phyloP scores from a whole-genome alignment of 257 asterid species.

The Primulina tabacum region DNA sequence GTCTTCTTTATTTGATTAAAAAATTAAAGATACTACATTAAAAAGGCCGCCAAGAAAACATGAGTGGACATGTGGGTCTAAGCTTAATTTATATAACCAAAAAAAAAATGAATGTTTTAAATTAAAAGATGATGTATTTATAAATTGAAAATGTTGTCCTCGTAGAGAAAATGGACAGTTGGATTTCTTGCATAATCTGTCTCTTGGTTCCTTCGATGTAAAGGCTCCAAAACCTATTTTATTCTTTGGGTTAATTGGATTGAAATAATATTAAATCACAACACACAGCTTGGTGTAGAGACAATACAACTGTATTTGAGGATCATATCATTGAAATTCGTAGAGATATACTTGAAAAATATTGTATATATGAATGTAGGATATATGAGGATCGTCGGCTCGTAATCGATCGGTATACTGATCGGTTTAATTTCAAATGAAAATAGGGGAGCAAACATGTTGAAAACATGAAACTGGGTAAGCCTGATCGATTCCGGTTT shows the following conservation, averaged over 20 bases:
- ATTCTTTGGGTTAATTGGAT: background rate
- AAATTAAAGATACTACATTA: background rate
- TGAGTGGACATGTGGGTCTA: constrained; percentile 2
- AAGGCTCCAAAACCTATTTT: background rate
- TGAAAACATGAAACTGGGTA: no score
- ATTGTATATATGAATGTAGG: no score
- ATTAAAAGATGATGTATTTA: background rate
- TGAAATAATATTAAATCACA: background rate
- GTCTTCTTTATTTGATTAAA: no score
- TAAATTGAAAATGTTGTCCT: background rate
- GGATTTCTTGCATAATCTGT: background rate
- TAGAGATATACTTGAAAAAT: background rate
- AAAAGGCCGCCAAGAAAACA: constrained; percentile 9
- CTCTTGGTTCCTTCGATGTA: background rate
- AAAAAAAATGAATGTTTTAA: background rate
- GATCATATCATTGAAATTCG: background rate
- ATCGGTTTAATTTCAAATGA: no score
- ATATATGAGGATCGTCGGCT: no score
- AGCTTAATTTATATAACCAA: background rate
- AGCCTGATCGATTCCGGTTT: no score
- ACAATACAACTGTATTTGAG: background rate
- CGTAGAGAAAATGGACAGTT: background rate
- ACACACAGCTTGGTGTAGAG: background rate
- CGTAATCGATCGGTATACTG: no score
- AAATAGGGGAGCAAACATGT: background rate